Percentiles rank a stretch among this genome's conserved stretches.
Conservation (phyloP, 176 grass and related monocot genomes). For the Oryza australiensis region DNA sequence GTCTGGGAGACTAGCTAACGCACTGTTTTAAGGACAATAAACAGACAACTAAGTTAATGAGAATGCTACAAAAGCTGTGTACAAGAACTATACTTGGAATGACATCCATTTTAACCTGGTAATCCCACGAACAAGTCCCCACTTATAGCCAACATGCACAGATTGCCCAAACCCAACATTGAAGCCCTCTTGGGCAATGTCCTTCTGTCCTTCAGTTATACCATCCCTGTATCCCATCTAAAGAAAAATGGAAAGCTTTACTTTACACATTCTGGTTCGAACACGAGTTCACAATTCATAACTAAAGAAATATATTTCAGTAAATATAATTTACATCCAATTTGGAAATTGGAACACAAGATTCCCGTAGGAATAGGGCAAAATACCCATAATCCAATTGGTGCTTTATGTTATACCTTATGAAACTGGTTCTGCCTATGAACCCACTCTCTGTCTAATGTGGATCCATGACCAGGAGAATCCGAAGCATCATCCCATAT, state of each 20-base stretch:
- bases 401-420: slow-evolving; percentile 42
- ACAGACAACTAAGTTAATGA: background rate
- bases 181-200: slow-evolving; percentile 83
- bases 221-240: slow-evolving; percentile 96
- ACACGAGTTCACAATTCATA: background rate
- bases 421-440: slow-evolving; percentile 60
- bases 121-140: slow-evolving; percentile 77
- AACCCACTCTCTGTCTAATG: slow-evolving; percentile 68
- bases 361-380: background rate
- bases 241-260: slow-evolving; percentile 22
- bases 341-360: background rate
- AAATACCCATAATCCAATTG: background rate
- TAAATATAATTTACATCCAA: background rate
- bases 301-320: background rate
- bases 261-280: background rate
- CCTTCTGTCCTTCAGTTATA: slow-evolving; percentile 68
- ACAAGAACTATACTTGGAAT: background rate
- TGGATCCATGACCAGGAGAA: slow-evolving; percentile 22
- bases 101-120: slow-evolving; percentile 45
- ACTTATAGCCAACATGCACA: slow-evolving; percentile 62
- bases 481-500: slow-evolving; percentile 51
- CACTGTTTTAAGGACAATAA: slow-evolving; percentile 40
- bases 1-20: slow-evolving; percentile 48
- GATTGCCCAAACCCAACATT: slow-evolving; percentile 85
- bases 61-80: background rate